These are phyloP conservation scores for Paramecium bursaria DNA, from an alignment of 73 alveolate species.

Conservation along the genomic window DNA sequence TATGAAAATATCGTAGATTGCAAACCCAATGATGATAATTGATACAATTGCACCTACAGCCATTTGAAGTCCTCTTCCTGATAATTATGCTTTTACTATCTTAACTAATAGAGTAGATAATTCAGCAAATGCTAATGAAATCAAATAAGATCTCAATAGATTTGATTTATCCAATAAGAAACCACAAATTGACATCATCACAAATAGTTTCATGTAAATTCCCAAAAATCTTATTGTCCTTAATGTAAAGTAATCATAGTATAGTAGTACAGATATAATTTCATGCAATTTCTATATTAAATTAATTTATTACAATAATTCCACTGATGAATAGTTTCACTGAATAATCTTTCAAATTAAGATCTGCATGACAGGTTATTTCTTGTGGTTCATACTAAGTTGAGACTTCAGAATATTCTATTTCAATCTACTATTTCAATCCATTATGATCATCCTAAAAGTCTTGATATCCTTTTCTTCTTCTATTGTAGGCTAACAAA, in stretches of 20 bases:
- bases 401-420: no score
- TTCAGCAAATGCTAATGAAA: not conserved
- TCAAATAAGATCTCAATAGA: not conserved
- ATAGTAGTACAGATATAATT: not conserved
- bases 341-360: not conserved
- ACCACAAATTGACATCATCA: constrained; percentile 10
- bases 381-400: no score
- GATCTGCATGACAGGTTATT: not conserved
- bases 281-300: not conserved
- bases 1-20: no score
- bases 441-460: no score
- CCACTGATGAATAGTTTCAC: not conserved
- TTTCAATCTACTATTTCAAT: no score
- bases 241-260: constrained; percentile 14
- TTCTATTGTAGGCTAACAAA: not conserved
- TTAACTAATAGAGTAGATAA: not conserved
- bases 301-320: not conserved
- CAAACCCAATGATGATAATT: no score
- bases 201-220: not conserved
- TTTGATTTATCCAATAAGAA: not conserved
- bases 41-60: not conserved
- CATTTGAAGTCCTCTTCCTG: constrained; percentile 7
- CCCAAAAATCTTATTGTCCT: constrained; percentile 12
- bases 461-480: constrained; percentile 2
- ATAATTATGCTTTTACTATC: not conserved